These are phyloP conservation scores for Hansenula anomala DNA, from an alignment of 1,139 yeast genomes.

Conservation along the genomic window DNA sequence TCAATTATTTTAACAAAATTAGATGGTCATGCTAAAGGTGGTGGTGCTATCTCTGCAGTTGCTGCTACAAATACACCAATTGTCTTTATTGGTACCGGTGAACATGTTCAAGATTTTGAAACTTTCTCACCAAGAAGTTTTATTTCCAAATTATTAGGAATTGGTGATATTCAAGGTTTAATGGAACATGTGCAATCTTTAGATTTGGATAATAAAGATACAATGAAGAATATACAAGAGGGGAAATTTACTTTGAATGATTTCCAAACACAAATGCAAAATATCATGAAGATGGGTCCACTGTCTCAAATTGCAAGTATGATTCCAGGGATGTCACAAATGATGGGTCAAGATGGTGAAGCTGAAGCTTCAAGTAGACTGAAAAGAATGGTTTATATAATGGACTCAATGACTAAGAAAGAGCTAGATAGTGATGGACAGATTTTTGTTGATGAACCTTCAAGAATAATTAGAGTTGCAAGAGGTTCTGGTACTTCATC, in stretches of 20 bases:
- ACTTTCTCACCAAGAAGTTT: constrained; percentile 87
- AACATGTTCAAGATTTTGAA: constrained; percentile 91
- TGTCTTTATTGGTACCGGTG: constrained; percentile 96
- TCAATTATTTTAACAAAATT: constrained; percentile 92
- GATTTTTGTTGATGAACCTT: constrained; percentile 75
- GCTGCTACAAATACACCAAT: constrained; percentile 98
- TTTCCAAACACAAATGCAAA: constrained; percentile 92
- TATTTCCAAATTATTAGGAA: constrained; percentile 84
- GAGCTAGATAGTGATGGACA: constrained; percentile 92
- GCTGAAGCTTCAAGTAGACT: constrained; percentile 81
- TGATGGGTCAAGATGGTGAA: constrained; percentile 86
- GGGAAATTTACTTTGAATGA: constrained; percentile 92
- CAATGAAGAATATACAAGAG: constrained; percentile 89
- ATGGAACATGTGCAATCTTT: constrained; percentile 91
- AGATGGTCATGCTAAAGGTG: constrained; percentile 99
- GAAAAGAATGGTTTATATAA: constrained; percentile 84
- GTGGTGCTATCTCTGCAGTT: constrained; percentile 98
- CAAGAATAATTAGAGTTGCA: constrained; percentile 85
- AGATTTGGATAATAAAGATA: constrained; percentile 86
- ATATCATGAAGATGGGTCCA: constrained; percentile 95
- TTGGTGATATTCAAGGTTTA: constrained; percentile 91
- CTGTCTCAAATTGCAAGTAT: constrained; percentile 87
- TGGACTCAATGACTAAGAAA: constrained; percentile 94
- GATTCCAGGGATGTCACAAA: constrained; percentile 90
- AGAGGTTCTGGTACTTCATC: constrained; percentile 95